Evolutionary conservation across 2,329 filamentous ascomycete species (phyloP).

Genomic region (Claviceps purpurea): DNA sequence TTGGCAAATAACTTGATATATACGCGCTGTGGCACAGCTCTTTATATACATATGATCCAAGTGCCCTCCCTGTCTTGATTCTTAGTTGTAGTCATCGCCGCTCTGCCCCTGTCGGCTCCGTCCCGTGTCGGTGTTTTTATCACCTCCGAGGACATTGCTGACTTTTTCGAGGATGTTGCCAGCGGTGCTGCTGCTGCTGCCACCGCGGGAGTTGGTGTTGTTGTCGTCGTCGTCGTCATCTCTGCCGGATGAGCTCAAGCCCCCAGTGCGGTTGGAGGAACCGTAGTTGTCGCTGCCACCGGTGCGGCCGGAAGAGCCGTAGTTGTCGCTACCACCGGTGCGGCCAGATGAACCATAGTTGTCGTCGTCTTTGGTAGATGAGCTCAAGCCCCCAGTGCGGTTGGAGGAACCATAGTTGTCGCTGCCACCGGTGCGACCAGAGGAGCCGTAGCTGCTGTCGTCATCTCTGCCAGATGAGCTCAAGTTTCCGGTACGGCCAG

Average conservation of each 20-base stretch:
- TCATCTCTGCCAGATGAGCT: slow-evolving; percentile 5
- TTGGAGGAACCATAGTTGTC: slow-evolving; percentile 6
- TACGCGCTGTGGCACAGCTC: too few species aligned
- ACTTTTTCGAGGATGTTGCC: slow-evolving; percentile 48
- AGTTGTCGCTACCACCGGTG: too few species aligned
- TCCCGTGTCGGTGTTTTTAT: slow-evolving; percentile 26
- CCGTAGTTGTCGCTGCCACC: too few species aligned
- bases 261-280: too few species aligned
- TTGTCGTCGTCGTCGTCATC: neutral
- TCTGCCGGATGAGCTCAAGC: slow-evolving; percentile 1
- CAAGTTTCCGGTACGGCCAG: slow-evolving; percentile 4
- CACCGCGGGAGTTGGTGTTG: slow-evolving; percentile 11
- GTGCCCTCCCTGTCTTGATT: neutral
- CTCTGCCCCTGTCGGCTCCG: slow-evolving; percentile 22
- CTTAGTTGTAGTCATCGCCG: slow-evolving; percentile 11
- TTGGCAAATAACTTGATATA: too few species aligned
- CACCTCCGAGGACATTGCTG: slow-evolving; percentile 33
- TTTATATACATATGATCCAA: too few species aligned
- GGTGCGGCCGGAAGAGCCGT: too few species aligned
- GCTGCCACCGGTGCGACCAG: neutral
- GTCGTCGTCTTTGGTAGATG: too few species aligned
- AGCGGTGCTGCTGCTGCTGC: slow-evolving; percentile 36
- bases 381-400: neutral
- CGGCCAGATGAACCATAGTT: too few species aligned
- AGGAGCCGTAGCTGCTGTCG: slow-evolving; percentile 12